These are phyloP conservation scores for Porphyridium purpureum DNA, from an alignment of 23 red algal genomes.

Conservation along the genomic window DNA sequence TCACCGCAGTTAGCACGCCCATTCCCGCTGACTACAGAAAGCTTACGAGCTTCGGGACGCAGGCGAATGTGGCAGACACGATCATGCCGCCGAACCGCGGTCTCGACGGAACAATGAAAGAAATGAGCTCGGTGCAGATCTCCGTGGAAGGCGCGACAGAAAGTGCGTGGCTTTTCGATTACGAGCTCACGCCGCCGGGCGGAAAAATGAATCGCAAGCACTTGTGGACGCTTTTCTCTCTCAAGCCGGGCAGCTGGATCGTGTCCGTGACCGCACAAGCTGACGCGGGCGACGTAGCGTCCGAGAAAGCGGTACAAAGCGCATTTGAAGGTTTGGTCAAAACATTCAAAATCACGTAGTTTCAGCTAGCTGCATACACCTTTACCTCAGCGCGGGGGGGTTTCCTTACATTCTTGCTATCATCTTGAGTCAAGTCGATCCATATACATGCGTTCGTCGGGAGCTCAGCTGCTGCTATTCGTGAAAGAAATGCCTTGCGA, in stretches of 20 bases:
- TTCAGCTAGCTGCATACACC: no score
- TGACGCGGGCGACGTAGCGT: neutral
- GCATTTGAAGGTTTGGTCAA: no score
- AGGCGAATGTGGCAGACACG: neutral
- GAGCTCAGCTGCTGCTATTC: no score
- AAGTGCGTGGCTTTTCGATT: neutral
- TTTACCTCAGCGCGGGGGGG: no score
- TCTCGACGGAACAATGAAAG: no score
- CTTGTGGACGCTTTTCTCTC: neutral
- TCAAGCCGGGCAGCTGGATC: neutral
- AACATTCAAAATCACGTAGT: no score
- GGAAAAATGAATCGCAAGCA: neutral
- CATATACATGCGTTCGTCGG: no score
- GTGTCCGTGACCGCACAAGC: neutral
- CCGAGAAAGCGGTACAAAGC: neutral
- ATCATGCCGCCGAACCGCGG: no score
- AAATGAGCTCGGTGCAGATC: neutral
- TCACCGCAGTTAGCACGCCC: neutral
- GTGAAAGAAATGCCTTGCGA: no score
- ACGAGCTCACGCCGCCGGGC: slow-evolving; percentile 1
- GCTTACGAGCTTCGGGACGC: neutral
- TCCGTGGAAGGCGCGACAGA: neutral
- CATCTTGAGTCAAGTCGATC: no score
- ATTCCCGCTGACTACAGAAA: neutral
- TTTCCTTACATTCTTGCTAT: no score